Base-by-base conservation (phyloP, 257 asterid species). In the Prunella vulgaris region DNA sequence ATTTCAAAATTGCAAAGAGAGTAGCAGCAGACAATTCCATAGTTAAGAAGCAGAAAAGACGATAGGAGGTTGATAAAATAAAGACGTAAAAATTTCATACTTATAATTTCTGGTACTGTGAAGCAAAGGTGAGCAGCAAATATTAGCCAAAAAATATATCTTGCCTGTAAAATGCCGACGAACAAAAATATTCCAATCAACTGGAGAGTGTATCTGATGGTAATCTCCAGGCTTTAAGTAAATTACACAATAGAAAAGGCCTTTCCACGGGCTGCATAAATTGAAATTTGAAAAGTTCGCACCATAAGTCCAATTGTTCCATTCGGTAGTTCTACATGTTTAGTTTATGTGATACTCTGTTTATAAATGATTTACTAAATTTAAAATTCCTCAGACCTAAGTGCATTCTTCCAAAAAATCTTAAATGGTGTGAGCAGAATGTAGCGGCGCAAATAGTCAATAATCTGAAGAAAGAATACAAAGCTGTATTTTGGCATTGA, bases 151-250 rank as follows among this genome's bases (percentile, higher is more conserved):
- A 3, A 53, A 33, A n/a, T 44, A 15, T 25, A 30, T 54, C 72
- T 76, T 78, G 84, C 98, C 98, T 14, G 93, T 80, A 83, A 93
- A 93, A 84, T 93, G 97, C 30, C 97, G 89, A 46, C 93, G 96
- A 59, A 72, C 75, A 10, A 83, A 72, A 74, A 93, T 73, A 82
- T 83, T 87, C 97, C 99, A 93, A 84, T 90, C 93, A 77, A 79
- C 92, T 68, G 99, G 99, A 58, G 97, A 82, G 86, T 93, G 99
- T 77, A 93, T 87, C 40, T 94, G 90, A 64, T 93, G 99, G 86
- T 93, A 93, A 80, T 93, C 97, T 71, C 99, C 99, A 54, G 95
- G 97, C 79, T 70, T 90, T 90, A 93, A 84, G 90, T 93, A 93
- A 74, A 93, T 88, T 72, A 93, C 99, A 72, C 97, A 93, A 78